phyloP scores from a whole-genome alignment of 2,329 filamentous ascomycete genomes.

The Neonectria magnoliae region DNA sequence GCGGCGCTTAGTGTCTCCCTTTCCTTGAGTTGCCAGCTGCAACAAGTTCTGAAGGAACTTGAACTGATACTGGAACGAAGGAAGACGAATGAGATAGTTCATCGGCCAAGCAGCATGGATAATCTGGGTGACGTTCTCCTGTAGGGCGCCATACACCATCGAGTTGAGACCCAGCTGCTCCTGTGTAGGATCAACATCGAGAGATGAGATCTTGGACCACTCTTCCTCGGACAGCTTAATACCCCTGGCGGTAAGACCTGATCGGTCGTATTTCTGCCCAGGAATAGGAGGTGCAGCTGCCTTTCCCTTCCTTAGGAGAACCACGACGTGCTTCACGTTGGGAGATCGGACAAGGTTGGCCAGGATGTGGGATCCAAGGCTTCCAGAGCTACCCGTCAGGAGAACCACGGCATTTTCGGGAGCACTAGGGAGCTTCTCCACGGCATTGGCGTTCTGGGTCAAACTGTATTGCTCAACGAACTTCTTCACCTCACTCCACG shows the following conservation, averaged over 20 bases:
- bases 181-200: constrained; percentile 29
- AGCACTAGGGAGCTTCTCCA: constrained; percentile 13
- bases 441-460: background rate
- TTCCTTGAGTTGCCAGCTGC: constrained; percentile 23
- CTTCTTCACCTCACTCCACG: constrained; percentile 3
- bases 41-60: constrained; percentile 31
- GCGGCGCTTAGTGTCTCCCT: constrained; percentile 28
- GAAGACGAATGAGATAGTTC: constrained; percentile 35
- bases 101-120: constrained; percentile 40
- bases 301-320: constrained; percentile 15
- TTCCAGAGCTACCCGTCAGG: constrained; percentile 35
- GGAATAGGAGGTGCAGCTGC: background rate
- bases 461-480: constrained; percentile 21
- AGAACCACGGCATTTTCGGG: constrained; percentile 24
- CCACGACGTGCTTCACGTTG: constrained; percentile 23
- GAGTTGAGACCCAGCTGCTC: constrained; percentile 27
- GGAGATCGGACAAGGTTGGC: constrained; percentile 22
- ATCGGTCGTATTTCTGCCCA: constrained; percentile 14
- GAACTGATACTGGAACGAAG: constrained; percentile 35
- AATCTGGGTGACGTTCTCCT: constrained; percentile 29
- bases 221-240: constrained; percentile 21
- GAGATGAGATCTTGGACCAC: constrained; percentile 27
- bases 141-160: constrained; percentile 22
- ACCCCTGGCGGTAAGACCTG: constrained; percentile 14
- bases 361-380: constrained; percentile 30